These are phyloP conservation scores for Zygosaccharomyces bisporus DNA, from an alignment of 805 yeast species.

Conservation along the genomic window DNA sequence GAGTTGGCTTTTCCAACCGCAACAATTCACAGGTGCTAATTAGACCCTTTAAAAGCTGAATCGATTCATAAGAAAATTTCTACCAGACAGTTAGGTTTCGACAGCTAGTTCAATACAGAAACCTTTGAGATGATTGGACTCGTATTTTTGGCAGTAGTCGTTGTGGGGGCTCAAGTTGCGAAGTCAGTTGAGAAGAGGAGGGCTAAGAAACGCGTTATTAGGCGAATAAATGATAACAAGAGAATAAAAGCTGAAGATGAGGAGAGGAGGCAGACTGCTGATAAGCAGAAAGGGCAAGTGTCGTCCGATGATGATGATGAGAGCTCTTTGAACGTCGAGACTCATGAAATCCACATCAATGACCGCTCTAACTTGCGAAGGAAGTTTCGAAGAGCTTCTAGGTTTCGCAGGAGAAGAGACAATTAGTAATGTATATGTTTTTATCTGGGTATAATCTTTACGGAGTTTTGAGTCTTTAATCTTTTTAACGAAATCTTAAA, in stretches of 20 bases:
- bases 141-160: neutral
- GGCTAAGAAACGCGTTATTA: neutral
- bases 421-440: constrained; percentile 1
- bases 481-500: neutral
- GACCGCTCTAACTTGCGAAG: constrained; percentile 1
- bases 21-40: neutral
- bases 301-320: constrained; percentile 1
- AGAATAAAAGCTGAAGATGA: neutral
- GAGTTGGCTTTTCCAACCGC: neutral
- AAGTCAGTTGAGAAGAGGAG: neutral
- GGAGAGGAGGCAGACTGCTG: neutral
- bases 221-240: neutral
- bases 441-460: neutral
- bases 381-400: constrained; percentile 2
- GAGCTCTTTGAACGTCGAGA: neutral
- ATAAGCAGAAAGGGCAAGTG: too few relatives aligned
- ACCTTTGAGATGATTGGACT: neutral
- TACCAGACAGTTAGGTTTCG: neutral
- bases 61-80: too few relatives aligned
- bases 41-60: neutral
- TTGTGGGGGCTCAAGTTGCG: neutral
- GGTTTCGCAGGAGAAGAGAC: neutral
- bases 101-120: neutral
- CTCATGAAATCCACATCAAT: constrained; percentile 5
- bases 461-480: neutral